Evolutionary conservation across 139 green algal genomes (phyloP), one percentile per base, ranked within the genome.

Genomic region (Astrephomene gubernaculifera): DNA sequence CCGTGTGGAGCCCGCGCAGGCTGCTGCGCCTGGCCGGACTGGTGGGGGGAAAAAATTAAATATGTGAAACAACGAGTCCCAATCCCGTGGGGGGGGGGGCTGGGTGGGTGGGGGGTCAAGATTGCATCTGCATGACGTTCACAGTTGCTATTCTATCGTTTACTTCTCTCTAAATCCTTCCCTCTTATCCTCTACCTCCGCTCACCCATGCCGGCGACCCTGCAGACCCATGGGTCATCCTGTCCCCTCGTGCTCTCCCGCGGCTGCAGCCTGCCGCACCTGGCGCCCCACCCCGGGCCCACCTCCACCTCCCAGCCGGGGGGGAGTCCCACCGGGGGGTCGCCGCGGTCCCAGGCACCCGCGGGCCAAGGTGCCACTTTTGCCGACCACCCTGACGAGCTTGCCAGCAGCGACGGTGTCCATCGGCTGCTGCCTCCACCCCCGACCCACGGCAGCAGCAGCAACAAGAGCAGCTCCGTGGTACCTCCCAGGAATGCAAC

Each of bases 11-110:
- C 52, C 81, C 81, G 1, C 0, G 21, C 14, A 38, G 68, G 19
- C 33, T 86, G 19, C 38, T 86, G 81, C 68, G 68, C 5, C 41
- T 86, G 45, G 43, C 29, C 45, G 79, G 79, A 27, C 65, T 86
- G 79, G 79, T 76, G 43, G 39, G 29, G 39, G 24, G 39, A 41
- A 10, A n/a, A n/a, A n/a, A n/a, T n/a, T n/a, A n/a, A n/a, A n/a
- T n/a, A n/a, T n/a, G n/a, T n/a, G n/a, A n/a, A n/a, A n/a, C n/a
- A n/a, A n/a, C n/a, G n/a, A n/a, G n/a, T n/a, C n/a, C n/a, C n/a
- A n/a, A n/a, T n/a, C n/a, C n/a, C 29, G 29, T 22, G 39, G 22
- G 22, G 41, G 22, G 39, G 22, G 68, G 22, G 68, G 6, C 33
- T 4, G 39, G 41, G 36, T 4, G 39, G 41, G 22, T 39, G 24